These are phyloP conservation scores for Podospora didyma DNA, from an alignment of 495 filamentous ascomycete species.

Conservation along the genomic window DNA sequence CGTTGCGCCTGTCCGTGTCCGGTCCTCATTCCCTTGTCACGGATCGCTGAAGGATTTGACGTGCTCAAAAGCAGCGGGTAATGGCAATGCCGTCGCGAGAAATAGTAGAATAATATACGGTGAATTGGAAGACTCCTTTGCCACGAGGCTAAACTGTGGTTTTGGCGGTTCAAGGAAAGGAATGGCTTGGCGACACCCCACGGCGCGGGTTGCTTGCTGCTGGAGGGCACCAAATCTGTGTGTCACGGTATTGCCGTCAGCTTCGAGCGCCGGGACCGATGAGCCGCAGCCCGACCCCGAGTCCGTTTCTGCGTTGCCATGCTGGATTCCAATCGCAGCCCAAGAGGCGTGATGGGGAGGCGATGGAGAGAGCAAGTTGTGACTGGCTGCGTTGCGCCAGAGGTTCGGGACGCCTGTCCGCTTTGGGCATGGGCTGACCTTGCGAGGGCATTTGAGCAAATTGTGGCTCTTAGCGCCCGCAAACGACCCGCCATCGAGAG, in stretches of 20 bases:
- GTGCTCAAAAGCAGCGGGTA: not conserved
- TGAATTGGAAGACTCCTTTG: not conserved
- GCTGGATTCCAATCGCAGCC: not conserved
- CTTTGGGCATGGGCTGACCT: too few species aligned
- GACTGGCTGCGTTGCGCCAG: conserved; percentile 13
- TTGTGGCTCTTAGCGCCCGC: conserved; percentile 13
- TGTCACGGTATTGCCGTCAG: not conserved
- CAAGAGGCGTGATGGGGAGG: not conserved
- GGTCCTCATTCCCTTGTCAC: too few species aligned
- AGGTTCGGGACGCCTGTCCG: too few species aligned
- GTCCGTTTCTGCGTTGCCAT: not conserved
- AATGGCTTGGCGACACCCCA: not conserved
- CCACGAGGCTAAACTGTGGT: not conserved
- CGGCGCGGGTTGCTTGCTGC: not conserved
- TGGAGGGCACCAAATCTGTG: not conserved
- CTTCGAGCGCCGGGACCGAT: not conserved
- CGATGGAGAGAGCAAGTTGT: conserved; percentile 25
- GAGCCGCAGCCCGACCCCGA: not conserved
- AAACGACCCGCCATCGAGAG: conserved; percentile 4
- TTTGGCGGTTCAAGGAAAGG: too few species aligned
- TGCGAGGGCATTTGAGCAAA: too few species aligned
- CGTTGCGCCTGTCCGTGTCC: too few species aligned
- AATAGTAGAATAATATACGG: not conserved
- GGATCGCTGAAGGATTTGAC: too few species aligned
- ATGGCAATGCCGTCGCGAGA: not conserved